Evolutionary conservation across 2,329 filamentous ascomycete species (phyloP).

Genomic region (Fusarium mundagurra): DNA sequence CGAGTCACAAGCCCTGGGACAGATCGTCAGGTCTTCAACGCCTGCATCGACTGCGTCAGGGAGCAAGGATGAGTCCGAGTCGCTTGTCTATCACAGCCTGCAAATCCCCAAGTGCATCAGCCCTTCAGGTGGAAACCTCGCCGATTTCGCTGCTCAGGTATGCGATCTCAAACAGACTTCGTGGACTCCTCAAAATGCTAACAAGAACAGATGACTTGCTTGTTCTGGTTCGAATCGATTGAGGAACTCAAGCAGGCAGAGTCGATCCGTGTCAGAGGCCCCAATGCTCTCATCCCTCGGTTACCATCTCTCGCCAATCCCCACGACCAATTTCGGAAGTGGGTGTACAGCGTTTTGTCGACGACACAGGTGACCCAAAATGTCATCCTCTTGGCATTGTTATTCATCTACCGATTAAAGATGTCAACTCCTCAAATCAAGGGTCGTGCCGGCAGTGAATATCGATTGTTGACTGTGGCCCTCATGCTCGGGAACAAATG

Average conservation of each 20-base stretch:
- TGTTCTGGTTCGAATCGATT: conserved; percentile 97
- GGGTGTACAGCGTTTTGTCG: conserved; percentile 89
- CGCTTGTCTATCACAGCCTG: conserved; percentile 67
- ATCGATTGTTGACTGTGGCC: conserved; percentile 89
- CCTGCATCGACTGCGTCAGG: conserved; percentile 41
- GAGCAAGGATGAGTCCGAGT: conserved; percentile 52
- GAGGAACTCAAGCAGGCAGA: conserved; percentile 81
- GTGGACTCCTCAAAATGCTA: neutral
- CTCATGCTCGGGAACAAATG: conserved; percentile 99
- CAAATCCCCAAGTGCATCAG: conserved; percentile 82
- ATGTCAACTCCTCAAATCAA: conserved; percentile 88
- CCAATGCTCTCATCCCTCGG: conserved; percentile 55
- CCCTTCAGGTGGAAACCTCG: conserved; percentile 76
- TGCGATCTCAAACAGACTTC: conserved; percentile 26
- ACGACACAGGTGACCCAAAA: conserved; percentile 98
- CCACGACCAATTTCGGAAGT: conserved; percentile 85
- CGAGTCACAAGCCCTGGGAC: conserved; percentile 37
- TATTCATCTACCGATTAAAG: conserved; percentile 95
- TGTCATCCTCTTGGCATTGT: conserved; percentile 86
- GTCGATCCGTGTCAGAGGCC: conserved; percentile 59
- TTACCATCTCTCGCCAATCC: conserved; percentile 80
- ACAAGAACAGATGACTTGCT: conserved; percentile 80
- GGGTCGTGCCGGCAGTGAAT: conserved; percentile 93
- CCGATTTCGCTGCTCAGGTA: conserved; percentile 87
- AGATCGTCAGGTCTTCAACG: conserved; percentile 51